Evolutionary conservation across 352 stramenopile species (phyloP).

Genomic region (Globisporangium uncinulatum): DNA sequence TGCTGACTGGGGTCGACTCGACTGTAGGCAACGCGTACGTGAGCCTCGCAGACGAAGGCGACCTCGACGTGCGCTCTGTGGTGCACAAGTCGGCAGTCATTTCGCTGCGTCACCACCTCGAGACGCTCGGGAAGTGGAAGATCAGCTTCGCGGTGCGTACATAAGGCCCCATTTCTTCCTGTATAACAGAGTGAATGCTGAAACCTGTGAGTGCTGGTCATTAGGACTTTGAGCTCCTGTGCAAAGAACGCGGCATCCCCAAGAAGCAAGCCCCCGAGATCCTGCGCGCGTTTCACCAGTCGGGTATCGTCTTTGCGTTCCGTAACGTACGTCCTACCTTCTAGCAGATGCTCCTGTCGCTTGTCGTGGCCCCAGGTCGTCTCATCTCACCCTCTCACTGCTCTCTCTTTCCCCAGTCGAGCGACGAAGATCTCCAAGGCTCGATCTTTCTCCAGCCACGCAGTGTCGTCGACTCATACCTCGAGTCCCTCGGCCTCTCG

Average conservation of each 20-base stretch:
- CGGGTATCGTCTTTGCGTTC: slow-evolving; percentile 77
- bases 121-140: slow-evolving; percentile 75
- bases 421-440: slow-evolving; percentile 65
- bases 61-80: slow-evolving; percentile 75
- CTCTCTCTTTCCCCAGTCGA: slow-evolving; percentile 19
- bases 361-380: not conserved
- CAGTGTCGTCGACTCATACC: slow-evolving; percentile 74
- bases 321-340: slow-evolving; percentile 38
- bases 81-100: slow-evolving; percentile 79
- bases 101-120: slow-evolving; percentile 60
- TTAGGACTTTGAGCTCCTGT: slow-evolving; percentile 69
- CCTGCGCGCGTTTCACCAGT: slow-evolving; percentile 70
- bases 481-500: slow-evolving; percentile 69
- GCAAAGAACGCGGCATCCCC: slow-evolving; percentile 63
- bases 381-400: not conserved
- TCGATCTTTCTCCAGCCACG: slow-evolving; percentile 78
- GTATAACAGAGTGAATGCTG: not conserved
- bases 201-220: not conserved
- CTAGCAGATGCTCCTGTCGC: not conserved
- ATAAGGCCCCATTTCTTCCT: not conserved
- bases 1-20: not conserved
- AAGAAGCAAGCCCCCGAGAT: slow-evolving; percentile 80
- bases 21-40: slow-evolving; percentile 57
- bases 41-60: slow-evolving; percentile 62
- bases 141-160: slow-evolving; percentile 45